These are phyloP conservation scores for Nemania sp. DNA, from an alignment of 2,329 filamentous ascomycete species.

Conservation along the genomic window DNA sequence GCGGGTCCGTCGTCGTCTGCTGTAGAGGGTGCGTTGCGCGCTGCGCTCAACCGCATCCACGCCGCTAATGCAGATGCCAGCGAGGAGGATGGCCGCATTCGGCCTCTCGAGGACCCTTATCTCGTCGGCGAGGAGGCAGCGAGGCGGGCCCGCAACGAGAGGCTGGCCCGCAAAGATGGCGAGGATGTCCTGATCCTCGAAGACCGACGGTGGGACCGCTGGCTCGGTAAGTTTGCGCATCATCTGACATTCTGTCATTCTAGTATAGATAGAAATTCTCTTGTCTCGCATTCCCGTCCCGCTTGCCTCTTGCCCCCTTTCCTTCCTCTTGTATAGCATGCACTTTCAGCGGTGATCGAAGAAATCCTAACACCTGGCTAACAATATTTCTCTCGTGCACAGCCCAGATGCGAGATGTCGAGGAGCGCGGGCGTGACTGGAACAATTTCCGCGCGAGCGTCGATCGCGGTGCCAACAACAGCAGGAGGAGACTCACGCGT, in stretches of 20 bases:
- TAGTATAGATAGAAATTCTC: too few relatives aligned
- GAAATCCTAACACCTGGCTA: neutral
- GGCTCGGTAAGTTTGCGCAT: constrained; percentile 53
- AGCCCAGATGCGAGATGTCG: constrained; percentile 56
- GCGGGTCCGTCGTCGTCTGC: constrained; percentile 25
- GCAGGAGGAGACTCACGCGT: constrained; percentile 46
- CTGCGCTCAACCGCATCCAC: constrained; percentile 32
- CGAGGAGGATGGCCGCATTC: constrained; percentile 37
- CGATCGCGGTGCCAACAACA: constrained; percentile 37
- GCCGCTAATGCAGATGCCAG: constrained; percentile 25
- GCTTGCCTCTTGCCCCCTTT: neutral
- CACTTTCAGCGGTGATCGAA: too few relatives aligned
- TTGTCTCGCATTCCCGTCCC: too few relatives aligned
- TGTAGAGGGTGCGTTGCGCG: constrained; percentile 34
- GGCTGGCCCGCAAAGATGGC: constrained; percentile 58
- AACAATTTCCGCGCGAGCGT: constrained; percentile 42
- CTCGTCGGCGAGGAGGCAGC: constrained; percentile 70
- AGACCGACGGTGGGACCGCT: constrained; percentile 64
- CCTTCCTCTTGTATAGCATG: neutral
- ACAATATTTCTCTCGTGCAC: neutral
- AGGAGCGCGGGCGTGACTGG: constrained; percentile 56
- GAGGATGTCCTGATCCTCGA: constrained; percentile 60
- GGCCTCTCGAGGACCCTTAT: constrained; percentile 67
- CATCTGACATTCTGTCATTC: neutral
- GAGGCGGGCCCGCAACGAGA: constrained; percentile 56